Evolutionary conservation across 2,329 filamentous ascomycete species (phyloP), one percentile per base, ranked within the genome.

Genomic region (Sarocladium strictum): DNA sequence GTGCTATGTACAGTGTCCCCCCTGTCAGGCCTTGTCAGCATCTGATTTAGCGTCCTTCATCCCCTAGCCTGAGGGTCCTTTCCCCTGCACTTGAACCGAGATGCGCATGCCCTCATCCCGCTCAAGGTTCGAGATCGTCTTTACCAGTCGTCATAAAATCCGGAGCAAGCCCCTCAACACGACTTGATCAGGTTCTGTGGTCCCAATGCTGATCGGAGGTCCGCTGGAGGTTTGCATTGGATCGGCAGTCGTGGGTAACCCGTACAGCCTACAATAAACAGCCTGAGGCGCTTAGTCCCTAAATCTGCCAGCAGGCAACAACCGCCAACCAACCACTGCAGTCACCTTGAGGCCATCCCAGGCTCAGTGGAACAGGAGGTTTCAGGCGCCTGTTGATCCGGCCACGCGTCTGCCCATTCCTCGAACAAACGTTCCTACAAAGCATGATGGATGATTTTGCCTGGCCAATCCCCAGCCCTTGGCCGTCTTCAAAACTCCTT

Each of bases 341-440:
- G 43, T 49, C 23, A 10, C 26, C 43, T 49, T 27, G 26, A 17
- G 5, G 6, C 29, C 6, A 14, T 10, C 6, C 43, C 23, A n/a
- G 43, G 43, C n/a, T n/a, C 6, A n/a, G 29, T 51, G 47, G 35
- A 51, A 51, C 47, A 33, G 47, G 27, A 23, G 47, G 26, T 45
- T 51, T 51, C 47, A 51, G 47, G 12, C 43, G 17, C 17, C 35
- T 43, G 43, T 47, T 47, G 6, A 47, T 27, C 43, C 29, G 43
- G 7, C 43, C 43, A 27, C 43, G 43, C 43, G 43, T 51, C 47
- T 51, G 47, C n/a, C 29, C 27, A 51, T 51, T 23, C 47, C 38
- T 21, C 17, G n/a, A 14, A 7, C 7, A n/a, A n/a, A n/a, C n/a
- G n/a, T n/a, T n/a, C n/a, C n/a, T n/a, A n/a, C n/a, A n/a, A n/a